Base-by-base conservation (phyloP, 2,329 filamentous ascomycete species). In the Aspergillus quadricinctus region DNA sequence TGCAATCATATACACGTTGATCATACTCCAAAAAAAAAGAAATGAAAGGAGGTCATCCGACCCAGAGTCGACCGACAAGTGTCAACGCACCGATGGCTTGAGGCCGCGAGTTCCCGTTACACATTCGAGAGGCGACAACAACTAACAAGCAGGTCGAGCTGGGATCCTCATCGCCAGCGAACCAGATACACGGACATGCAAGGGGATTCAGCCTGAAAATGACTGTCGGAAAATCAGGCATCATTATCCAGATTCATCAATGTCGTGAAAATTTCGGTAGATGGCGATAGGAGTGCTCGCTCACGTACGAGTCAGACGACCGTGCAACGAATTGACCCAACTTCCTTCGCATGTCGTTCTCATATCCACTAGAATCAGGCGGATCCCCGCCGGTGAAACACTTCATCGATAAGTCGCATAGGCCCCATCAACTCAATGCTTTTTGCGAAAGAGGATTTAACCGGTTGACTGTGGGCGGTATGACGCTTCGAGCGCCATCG, bases 351-450 rank as follows among this genome's bases (percentile, higher is more conserved):
- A 43, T 40, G 27, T 49, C 46, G 25, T 61, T 27, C 37, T 21
- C 5, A 14, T 45, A 19, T 23, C 10, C 41, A 23, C 17, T 14
- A 23, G 19, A 14, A 14, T 58, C 62, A 71, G 46, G 73, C 70
- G 11, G 72, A 75, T 58, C 70, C 70, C 53, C 76, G 70, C 61
- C 84, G 80, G 67, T 83, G 79, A 69, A 88, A 85, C 59, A 88
- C 80, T 60, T 86, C 83, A 69, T 85, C 81, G 62, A 88, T 82
- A 59, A 88, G 76, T 41, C 81, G 79, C 66, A 81, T 85, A 14
- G 86, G 83, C 25, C 81, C 81, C 61, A 88, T 77, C 57, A 84
- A 83, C 61, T 88, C 85, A 69, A 87, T 76, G 52, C 84, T 81
- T 69, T 81, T 75, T 48, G 80, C 81, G 54, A 83, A 73, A 8